phyloP scores from a whole-genome alignment of 1,139 yeast species.

The Pichia sp. region DNA sequence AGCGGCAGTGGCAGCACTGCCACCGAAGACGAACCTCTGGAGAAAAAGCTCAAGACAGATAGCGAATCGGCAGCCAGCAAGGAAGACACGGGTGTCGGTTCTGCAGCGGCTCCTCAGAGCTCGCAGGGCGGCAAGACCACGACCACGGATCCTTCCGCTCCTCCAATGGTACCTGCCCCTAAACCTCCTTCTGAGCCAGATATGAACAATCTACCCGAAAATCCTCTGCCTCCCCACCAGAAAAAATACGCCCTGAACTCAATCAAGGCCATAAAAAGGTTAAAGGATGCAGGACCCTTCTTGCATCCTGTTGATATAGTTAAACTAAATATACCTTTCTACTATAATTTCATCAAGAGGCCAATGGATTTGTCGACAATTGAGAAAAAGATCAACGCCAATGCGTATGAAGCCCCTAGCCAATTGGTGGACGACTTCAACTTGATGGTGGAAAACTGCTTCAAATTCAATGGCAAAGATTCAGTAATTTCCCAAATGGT shows the following conservation, averaged over 20 bases:
- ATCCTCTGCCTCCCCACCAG: constrained; percentile 87
- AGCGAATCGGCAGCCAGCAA: neutral
- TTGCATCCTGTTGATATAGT: constrained; percentile 84
- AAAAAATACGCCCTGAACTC: constrained; percentile 63
- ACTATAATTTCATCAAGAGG: constrained; percentile 72
- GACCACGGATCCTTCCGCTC: neutral
- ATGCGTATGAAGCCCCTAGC: constrained; percentile 67
- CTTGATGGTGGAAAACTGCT: constrained; percentile 78
- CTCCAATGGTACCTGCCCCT: constrained; percentile 56
- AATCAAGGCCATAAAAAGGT: constrained; percentile 76
- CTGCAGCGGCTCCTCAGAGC: neutral
- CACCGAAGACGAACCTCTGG: neutral
- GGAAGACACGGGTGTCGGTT: neutral
- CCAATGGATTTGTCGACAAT: constrained; percentile 96
- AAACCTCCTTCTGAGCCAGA: constrained; percentile 70
- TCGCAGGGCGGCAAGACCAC: no score
- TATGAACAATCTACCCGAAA: constrained; percentile 57
- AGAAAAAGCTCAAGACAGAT: constrained; percentile 5
- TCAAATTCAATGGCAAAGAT: constrained; percentile 77
- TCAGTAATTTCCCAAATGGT: constrained; percentile 90
- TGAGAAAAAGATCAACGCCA: constrained; percentile 66
- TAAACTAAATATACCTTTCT: constrained; percentile 84
- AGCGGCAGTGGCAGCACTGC: neutral
- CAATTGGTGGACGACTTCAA: constrained; percentile 78
- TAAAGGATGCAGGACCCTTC: constrained; percentile 92